phyloP scores from a whole-genome alignment of 805 yeast species.

The Pichia scutulata region DNA sequence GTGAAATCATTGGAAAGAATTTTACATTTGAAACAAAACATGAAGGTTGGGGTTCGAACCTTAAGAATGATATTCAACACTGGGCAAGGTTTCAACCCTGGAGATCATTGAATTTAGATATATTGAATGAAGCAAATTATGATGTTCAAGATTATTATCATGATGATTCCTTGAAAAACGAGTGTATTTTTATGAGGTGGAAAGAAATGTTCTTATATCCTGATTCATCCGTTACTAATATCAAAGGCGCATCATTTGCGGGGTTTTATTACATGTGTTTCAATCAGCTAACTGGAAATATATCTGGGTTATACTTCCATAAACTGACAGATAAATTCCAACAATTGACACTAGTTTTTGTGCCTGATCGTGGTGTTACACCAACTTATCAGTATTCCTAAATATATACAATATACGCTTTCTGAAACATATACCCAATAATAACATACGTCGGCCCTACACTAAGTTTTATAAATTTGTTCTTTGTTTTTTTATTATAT shows the following conservation, averaged over 20 bases:
- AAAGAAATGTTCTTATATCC: conserved; percentile 84
- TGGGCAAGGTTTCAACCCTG: conserved; percentile 47
- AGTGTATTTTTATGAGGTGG: conserved; percentile 85
- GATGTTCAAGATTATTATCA: conserved; percentile 16
- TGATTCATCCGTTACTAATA: conserved; percentile 56
- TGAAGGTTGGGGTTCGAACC: conserved; percentile 44
- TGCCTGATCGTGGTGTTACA: conserved; percentile 41
- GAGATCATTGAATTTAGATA: conserved; percentile 27
- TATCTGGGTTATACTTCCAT: conserved; percentile 79
- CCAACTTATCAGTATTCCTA: conserved; percentile 25
- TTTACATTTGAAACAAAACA: conserved; percentile 54
- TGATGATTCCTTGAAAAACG: conserved; percentile 26
- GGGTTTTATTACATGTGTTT: conserved; percentile 88
- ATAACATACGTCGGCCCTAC: not conserved
- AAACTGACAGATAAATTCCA: conserved; percentile 72
- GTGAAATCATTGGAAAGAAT: conserved; percentile 57
- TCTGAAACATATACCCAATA: not conserved
- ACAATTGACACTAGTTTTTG: conserved; percentile 56
- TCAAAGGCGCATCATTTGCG: conserved; percentile 75
- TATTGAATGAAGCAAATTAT: conserved; percentile 25
- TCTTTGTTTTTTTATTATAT: not conserved
- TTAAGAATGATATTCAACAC: conserved; percentile 49
- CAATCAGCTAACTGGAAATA: conserved; percentile 66
- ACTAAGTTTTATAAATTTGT: not conserved
- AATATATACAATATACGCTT: no score